These are phyloP conservation scores for Cyclotella distinguenda DNA, from an alignment of 108 stramenopile genomes.

Conservation along the genomic window DNA sequence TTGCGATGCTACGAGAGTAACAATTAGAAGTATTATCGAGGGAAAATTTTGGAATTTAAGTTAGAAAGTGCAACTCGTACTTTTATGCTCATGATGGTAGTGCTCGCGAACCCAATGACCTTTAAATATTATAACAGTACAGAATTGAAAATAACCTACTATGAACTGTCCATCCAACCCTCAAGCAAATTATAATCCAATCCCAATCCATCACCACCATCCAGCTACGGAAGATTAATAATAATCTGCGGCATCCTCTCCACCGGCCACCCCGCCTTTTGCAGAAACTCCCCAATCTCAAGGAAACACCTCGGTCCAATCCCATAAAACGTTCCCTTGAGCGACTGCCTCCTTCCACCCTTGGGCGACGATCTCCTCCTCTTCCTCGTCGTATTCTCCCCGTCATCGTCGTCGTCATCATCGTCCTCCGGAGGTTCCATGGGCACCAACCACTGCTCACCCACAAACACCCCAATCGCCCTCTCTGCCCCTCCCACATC, in stretches of 20 bases:
- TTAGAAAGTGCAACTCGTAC: no score
- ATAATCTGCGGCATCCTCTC: constrained; percentile 71
- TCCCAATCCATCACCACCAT: no score
- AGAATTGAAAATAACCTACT: no score
- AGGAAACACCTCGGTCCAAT: constrained; percentile 69
- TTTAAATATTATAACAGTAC: no score
- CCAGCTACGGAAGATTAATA: constrained; percentile 55
- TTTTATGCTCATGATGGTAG: no score
- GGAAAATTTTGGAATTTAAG: no score
- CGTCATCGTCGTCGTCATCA: constrained; percentile 8
- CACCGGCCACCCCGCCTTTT: constrained; percentile 49
- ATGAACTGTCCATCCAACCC: no score
- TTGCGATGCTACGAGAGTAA: no score
- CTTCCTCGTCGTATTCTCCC: constrained; percentile 8
- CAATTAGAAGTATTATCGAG: no score
- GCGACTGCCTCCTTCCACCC: constrained; percentile 22
- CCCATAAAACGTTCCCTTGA: constrained; percentile 39
- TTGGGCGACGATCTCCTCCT: constrained; percentile 4
- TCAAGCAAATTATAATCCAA: not conserved
- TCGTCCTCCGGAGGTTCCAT: constrained; percentile 40
- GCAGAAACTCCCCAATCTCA: constrained; percentile 57
- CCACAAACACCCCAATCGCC: constrained; percentile 25
- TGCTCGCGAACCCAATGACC: no score
- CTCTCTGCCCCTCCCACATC: constrained; percentile 44
- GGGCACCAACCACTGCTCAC: constrained; percentile 49